Percentiles rank a stretch among this genome's conserved stretches.
These are phyloP conservation scores for Globisporangium sylvaticum DNA, from an alignment of 352 stramenopile genomes.

Conservation along the genomic window DNA sequence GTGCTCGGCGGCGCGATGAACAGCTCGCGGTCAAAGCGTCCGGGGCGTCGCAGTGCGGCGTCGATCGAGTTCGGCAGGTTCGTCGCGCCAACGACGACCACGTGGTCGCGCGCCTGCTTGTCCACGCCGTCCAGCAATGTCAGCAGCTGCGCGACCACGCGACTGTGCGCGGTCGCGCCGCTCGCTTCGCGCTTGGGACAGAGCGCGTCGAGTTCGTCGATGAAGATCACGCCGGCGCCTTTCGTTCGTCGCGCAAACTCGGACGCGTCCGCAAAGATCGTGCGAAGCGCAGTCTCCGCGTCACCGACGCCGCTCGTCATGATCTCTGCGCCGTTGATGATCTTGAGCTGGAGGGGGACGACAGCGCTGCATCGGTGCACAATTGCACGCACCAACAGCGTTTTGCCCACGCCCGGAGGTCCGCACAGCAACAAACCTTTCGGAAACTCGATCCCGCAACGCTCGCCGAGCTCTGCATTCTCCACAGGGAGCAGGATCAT, in stretches of 20 bases:
- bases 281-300: slow-evolving; percentile 56
- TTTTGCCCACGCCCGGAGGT: slow-evolving; percentile 79
- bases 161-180: slow-evolving; percentile 42
- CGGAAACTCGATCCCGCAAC: slow-evolving; percentile 52
- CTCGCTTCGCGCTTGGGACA: slow-evolving; percentile 88
- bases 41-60: slow-evolving; percentile 63
- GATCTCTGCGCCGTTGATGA: slow-evolving; percentile 83
- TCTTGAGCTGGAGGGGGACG: slow-evolving; percentile 47
- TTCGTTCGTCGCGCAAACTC: slow-evolving; percentile 22
- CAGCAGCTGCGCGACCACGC: slow-evolving; percentile 93
- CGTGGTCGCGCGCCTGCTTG: slow-evolving; percentile 56
- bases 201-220: slow-evolving; percentile 96
- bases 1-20: slow-evolving; percentile 49
- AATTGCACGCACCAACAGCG: slow-evolving; percentile 66
- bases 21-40: slow-evolving; percentile 80
- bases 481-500: slow-evolving; percentile 64
- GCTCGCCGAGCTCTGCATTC: slow-evolving; percentile 26
- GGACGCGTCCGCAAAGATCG: slow-evolving; percentile 47
- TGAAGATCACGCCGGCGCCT: slow-evolving; percentile 86
- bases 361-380: slow-evolving; percentile 52
- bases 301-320: slow-evolving; percentile 71
- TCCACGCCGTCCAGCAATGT: slow-evolving; percentile 94
- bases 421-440: slow-evolving; percentile 73
- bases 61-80: slow-evolving; percentile 94
- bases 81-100: slow-evolving; percentile 93